Evolutionary conservation across 148 eudicot species (phyloP).

Genomic region (Amaranthus cruentus): DNA sequence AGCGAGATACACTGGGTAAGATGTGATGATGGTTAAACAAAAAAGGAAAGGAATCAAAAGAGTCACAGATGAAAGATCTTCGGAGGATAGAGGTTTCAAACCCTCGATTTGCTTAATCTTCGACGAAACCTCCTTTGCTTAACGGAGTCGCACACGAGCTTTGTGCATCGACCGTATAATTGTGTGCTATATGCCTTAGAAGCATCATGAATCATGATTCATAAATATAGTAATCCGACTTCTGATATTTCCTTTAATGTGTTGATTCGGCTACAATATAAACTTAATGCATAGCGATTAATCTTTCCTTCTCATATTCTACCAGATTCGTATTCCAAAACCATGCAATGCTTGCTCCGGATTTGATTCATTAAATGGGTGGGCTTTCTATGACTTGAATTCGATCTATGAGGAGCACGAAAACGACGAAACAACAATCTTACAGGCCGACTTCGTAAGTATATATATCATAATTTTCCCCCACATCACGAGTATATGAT

Average conservation of each 20-base stretch:
- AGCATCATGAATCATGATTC: no score
- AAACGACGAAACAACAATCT: constrained; percentile 38
- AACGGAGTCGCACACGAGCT: no score
- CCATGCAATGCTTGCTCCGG: constrained; percentile 63
- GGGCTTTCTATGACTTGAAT: constrained; percentile 69
- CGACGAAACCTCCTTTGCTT: no score
- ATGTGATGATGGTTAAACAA: no score
- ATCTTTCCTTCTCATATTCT: constrained; percentile 1
- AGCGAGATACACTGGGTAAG: no score
- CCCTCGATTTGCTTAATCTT: no score
- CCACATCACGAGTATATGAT: neutral
- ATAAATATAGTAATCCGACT: no score
- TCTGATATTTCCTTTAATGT: neutral
- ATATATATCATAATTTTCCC: neutral
- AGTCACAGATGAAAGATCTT: no score
- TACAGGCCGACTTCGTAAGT: constrained; percentile 72
- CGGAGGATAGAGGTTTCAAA: no score
- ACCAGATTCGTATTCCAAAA: constrained; percentile 53
- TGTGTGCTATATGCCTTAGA: no score
- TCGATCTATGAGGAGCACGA: constrained; percentile 50
- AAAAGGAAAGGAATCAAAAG: no score
- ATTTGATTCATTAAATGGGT: constrained; percentile 43
- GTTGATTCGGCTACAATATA: neutral
- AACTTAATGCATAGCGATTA: neutral
- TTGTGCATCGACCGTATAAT: no score